Evolutionary conservation across 345 rosid genomes (phyloP).

Genomic region (Kandelia obovata): DNA sequence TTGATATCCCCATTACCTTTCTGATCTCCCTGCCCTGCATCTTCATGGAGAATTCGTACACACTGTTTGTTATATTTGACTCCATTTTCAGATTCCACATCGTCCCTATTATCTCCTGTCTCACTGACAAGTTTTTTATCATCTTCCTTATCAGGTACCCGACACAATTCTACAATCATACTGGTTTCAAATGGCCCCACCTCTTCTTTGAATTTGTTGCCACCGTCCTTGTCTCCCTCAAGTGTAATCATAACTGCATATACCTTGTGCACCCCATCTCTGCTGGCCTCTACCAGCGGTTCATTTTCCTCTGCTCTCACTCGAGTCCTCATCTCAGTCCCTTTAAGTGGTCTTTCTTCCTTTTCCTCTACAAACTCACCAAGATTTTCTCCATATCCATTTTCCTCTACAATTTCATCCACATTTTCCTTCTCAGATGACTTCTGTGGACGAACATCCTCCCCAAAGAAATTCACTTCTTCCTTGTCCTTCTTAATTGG

Average conservation of each 20-base stretch:
- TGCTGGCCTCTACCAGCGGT: not conserved
- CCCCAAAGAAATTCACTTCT: conserved; percentile 1
- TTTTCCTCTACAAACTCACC: conserved; percentile 3
- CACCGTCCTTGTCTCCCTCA: conserved; percentile 18
- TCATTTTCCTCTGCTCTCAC: conserved; percentile 6
- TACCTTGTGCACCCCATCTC: not conserved
- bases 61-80: not conserved
- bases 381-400: conserved; percentile 2
- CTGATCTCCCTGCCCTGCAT: conserved; percentile 8
- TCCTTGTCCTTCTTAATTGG: conserved; percentile 7
- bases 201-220: not conserved
- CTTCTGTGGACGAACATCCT: not conserved
- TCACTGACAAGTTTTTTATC: conserved; percentile 35
- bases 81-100: conserved; percentile 17
- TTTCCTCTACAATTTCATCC: not conserved
- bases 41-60: not conserved
- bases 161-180: conserved; percentile 18
- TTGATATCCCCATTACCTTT: conserved; percentile 1
- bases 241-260: conserved; percentile 5
- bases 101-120: conserved; percentile 41
- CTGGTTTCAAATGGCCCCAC: conserved; percentile 17
- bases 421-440: not conserved
- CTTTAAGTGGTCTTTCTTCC: conserved; percentile 8
- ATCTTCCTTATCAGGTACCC: conserved; percentile 17
- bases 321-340: conserved; percentile 15